Evolutionary conservation across 2,329 filamentous ascomycete genomes (phyloP), one percentile per base, ranked within the genome.

Genomic region (Aspergillus fumigatus): DNA sequence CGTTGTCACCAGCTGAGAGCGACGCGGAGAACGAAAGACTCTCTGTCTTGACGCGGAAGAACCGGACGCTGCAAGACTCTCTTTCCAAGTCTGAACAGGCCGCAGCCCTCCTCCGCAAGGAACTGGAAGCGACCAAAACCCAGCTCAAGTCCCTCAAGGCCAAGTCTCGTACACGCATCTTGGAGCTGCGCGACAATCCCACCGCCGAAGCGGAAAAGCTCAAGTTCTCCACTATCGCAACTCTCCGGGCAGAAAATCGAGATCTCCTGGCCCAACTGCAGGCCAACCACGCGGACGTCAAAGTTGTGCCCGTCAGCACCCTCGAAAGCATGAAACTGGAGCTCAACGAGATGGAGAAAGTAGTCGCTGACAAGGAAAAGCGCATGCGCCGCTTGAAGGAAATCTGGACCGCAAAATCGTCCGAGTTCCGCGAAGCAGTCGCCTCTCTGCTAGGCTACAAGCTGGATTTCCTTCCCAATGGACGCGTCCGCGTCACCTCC

Each of bases 401-500:
- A 69, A 94, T 97, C 56, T 99, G 91, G 89, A 85, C 85, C 0
- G 84, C 88, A 63, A 99, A 97, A 73, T 92, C 89, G 1, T 86
- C 89, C 66, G 94, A 99, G 76, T 97, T 99, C 77, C 90, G 95
- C 51, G 92, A 97, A 75, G 91, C 92, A 32, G 92, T 99, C 57
- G 92, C 92, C 61, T 91, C 87, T 21, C 88, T 96, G 0, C 82
- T 99, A 0, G 94, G 94, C 0, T 99, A 92, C 88, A 93, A 93
- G 53, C 85, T 97, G 11, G 92, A 94, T 32, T 97, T 99, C 72
- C 88, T 97, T 71, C 92, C 92, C n/a, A 96, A 96, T 72, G 94
- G 94, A 45, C 93, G 96, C 67, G 95, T 97, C 75, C 88, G 91
- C 32, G 90, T 97, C 23, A 95, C 93, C 54, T 88, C 84, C 58